Conservation (phyloP, 2,329 filamentous ascomycete species). For the Leptographium flavum region DNA sequence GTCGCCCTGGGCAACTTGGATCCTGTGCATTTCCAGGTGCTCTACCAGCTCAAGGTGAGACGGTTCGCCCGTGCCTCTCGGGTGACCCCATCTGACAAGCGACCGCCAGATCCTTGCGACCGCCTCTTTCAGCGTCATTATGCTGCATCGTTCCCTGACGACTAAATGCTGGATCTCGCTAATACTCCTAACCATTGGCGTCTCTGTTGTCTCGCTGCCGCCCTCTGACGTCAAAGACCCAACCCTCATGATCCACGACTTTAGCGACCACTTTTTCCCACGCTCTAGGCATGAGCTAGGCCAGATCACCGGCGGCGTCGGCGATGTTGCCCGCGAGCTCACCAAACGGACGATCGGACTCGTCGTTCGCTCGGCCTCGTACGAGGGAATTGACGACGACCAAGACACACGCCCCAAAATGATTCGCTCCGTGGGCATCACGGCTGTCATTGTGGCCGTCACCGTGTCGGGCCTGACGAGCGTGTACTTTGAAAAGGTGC, state of each 20-base stretch:
- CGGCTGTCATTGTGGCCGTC: slow-evolving; percentile 65
- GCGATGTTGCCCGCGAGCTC: slow-evolving; percentile 34
- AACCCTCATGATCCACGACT: slow-evolving; percentile 47
- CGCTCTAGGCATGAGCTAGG: slow-evolving; percentile 66
- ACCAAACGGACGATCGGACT: slow-evolving; percentile 36
- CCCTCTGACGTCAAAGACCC: slow-evolving; percentile 38
- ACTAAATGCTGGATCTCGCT: slow-evolving; percentile 68
- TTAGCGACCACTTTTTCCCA: slow-evolving; percentile 57
- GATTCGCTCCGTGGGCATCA: slow-evolving; percentile 66
- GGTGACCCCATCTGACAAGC: background rate
- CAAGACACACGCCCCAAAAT: slow-evolving; percentile 39
- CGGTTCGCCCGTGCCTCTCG: background rate
- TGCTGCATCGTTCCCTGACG: slow-evolving; percentile 59
- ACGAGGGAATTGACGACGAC: slow-evolving; percentile 70
- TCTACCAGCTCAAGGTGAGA: slow-evolving; percentile 76
- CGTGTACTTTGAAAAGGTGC: slow-evolving; percentile 79
- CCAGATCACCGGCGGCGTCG: slow-evolving; percentile 40
- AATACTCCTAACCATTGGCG: slow-evolving; percentile 64
- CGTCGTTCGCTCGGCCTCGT: slow-evolving; percentile 66
- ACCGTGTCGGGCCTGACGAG: slow-evolving; percentile 72
- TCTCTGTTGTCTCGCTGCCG: slow-evolving; percentile 74
- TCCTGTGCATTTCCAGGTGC: slow-evolving; percentile 82
- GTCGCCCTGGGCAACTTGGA: slow-evolving; percentile 82
- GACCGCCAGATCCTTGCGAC: slow-evolving; percentile 61
- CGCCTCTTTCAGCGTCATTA: slow-evolving; percentile 68